Evolutionary conservation across 331 rosid species (phyloP), one percentile per base, ranked within the genome.

Genomic region (Quercus phellos): DNA sequence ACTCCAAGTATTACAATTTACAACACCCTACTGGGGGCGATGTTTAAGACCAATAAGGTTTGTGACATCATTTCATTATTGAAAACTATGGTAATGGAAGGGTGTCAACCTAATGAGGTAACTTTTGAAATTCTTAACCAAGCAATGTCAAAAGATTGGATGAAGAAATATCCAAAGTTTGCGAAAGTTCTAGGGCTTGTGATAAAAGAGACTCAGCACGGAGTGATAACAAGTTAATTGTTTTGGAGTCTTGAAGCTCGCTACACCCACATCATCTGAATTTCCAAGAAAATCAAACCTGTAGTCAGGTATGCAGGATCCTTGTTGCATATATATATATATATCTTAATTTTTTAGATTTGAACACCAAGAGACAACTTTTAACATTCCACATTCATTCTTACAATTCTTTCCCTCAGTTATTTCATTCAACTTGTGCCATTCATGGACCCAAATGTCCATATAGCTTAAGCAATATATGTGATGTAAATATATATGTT

Each of bases 31-130:
- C 63, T 80, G 76, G 58, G 35, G 13, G 75, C 81, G 66, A 75
- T 80, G 80, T 55, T 86, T 27, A 34, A 16, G 32, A 63, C 53
- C 3, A 74, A 78, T 35, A 58, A 67, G 67, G 63, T 64, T 59
- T 43, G 63, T 51, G 84, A 58, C 35, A 66, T 74, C 42, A 55
- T 77, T 51, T 75, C 70, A 16, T 71, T 85, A 59, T 70, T 81
- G 27, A 85, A 72, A 78, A 17, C 6, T 64, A 72, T 81, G 80
- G 58, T 76, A 54, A 60, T 74, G 51, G 85, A 85, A 81, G 88
- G 79, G 43, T 75, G 79, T 67, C 64, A 63, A 19, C 81, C 83
- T 27, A 53, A 81, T 75, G 75, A 70, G 78, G 14, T 34, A 43
- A 75, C 85, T 27, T 43, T 14, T 67, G 69, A 70, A 70, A 74